Evolutionary conservation across 2,329 filamentous ascomycete species (phyloP), one percentile per base, ranked within the genome.

Genomic region (Dactylellina leptospora): DNA sequence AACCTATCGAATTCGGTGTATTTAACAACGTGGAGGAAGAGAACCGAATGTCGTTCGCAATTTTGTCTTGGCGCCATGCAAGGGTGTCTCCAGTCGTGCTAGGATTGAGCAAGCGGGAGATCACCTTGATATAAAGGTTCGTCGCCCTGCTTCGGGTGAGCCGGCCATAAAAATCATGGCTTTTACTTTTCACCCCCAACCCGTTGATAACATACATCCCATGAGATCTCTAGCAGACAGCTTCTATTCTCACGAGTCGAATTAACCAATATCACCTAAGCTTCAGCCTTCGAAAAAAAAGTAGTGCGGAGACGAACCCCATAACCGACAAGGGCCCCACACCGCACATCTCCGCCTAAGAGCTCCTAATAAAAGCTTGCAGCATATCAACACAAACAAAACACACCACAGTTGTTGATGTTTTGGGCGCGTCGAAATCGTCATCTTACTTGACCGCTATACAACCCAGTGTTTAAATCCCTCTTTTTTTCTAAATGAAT

Each of bases 11-110:
- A 53, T 50, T 30, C 11, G 33, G 53, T 68, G 68, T 51, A 63
- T 64, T 63, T 64, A 64, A 64, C 68, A 60, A 54, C 68, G 59
- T 72, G 68, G 59, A 63, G 53, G 62, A 72, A 48, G 40, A 36
- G 44, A 38, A 50, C 33, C 20, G 20, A 63, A 59, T 33, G 68
- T 64, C 36, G 68, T 72, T 72, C 68, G 68, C 68, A 72, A 72
- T 72, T 72, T 60, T 64, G 68, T 40, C 68, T 72, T 72, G 68
- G 68, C 68, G 36, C 20, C 42, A 33, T 63, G 45, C 68, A 53
- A 48, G 68, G 68, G 54, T 59, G 68, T 36, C 23, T 33, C 40
- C 28, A 54, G 28, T 20, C 28, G 47, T 28, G 27, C 53, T 18
- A 50, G 59, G 51, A 16, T 16, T 5, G 40, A 45, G 23, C 20